phyloP scores from a whole-genome alignment of 305 asterid species.

The Plantago lanceolata region DNA sequence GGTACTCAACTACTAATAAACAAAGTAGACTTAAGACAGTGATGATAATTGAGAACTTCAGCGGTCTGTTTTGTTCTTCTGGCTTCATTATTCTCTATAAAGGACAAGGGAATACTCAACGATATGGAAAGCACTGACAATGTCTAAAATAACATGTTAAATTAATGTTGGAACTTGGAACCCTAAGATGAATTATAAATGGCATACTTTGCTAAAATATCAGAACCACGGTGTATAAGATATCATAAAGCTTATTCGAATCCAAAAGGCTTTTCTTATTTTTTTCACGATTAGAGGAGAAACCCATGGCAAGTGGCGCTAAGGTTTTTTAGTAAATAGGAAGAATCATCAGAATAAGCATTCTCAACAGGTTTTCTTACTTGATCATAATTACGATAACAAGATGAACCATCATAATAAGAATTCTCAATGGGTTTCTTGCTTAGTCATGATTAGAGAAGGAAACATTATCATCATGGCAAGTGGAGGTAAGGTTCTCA shows the following conservation, averaged over 20 bases:
- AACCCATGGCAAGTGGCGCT: slow-evolving; percentile 3
- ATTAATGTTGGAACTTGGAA: neutral
- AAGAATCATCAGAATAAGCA: slow-evolving; percentile 18
- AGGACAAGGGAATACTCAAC: too few relatives aligned
- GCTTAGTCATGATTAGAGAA: neutral
- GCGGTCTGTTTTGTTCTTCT: too few relatives aligned
- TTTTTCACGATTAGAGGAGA: neutral
- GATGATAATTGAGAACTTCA: too few relatives aligned
- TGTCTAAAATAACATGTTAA: neutral
- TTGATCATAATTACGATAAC: neutral
- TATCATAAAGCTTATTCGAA: slow-evolving; percentile 15
- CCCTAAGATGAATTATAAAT: neutral
- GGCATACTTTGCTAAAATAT: slow-evolving; percentile 1
- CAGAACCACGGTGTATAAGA: slow-evolving; percentile 3
- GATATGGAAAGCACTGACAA: too few relatives aligned
- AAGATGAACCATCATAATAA: slow-evolving; percentile 16
- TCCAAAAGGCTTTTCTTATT: slow-evolving; percentile 11
- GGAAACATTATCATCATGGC: slow-evolving; percentile 16
- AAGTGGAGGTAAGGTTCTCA: slow-evolving; percentile 19
- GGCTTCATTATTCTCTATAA: too few relatives aligned
- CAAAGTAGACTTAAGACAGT: too few relatives aligned
- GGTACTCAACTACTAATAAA: too few relatives aligned
- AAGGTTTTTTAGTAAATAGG: slow-evolving; percentile 18
- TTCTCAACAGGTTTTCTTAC: neutral
- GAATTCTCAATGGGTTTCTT: neutral